Conservation (phyloP, 1,284 basidiomycete species). For the Fistulinella staudtii region DNA sequence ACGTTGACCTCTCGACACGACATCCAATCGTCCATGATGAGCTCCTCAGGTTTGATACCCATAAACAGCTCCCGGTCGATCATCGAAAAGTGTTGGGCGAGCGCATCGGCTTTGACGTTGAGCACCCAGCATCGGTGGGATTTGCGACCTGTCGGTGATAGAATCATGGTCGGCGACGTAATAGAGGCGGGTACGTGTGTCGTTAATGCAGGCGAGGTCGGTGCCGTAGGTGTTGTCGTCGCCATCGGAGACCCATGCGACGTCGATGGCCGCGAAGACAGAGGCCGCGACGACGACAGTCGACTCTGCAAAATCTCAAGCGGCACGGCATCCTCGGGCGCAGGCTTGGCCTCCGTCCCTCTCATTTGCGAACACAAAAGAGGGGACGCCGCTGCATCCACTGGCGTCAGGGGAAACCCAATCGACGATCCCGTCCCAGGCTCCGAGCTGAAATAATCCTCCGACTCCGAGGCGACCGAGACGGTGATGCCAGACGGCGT, state of each 20-base stretch:
- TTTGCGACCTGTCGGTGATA: constrained; percentile 31
- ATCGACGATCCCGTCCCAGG: constrained; percentile 16
- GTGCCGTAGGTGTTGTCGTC: not conserved
- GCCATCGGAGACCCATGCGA: constrained; percentile 28
- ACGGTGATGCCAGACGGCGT: constrained; percentile 23
- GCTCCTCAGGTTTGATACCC: constrained; percentile 78
- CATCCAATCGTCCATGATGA: constrained; percentile 70
- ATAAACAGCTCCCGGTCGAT: constrained; percentile 87
- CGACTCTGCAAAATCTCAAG: constrained; percentile 63
- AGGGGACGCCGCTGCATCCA: constrained; percentile 7
- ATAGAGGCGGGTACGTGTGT: constrained; percentile 23
- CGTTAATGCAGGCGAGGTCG: constrained; percentile 9
- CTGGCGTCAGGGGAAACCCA: constrained; percentile 16
- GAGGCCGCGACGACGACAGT: no score
- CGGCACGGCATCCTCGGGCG: constrained; percentile 58
- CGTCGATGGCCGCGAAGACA: constrained; percentile 37
- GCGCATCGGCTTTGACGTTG: constrained; percentile 49
- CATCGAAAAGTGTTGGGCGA: constrained; percentile 81
- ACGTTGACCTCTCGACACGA: constrained; percentile 62
- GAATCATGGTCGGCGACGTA: constrained; percentile 32
- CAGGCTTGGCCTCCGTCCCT: constrained; percentile 45
- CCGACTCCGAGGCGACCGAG: constrained; percentile 19
- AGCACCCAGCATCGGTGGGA: constrained; percentile 67
- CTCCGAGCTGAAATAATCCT: constrained; percentile 23
- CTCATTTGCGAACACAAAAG: constrained; percentile 31